These are phyloP conservation scores for Volvariella surrecta DNA, from an alignment of 1,284 basidiomycete species.

Conservation along the genomic window DNA sequence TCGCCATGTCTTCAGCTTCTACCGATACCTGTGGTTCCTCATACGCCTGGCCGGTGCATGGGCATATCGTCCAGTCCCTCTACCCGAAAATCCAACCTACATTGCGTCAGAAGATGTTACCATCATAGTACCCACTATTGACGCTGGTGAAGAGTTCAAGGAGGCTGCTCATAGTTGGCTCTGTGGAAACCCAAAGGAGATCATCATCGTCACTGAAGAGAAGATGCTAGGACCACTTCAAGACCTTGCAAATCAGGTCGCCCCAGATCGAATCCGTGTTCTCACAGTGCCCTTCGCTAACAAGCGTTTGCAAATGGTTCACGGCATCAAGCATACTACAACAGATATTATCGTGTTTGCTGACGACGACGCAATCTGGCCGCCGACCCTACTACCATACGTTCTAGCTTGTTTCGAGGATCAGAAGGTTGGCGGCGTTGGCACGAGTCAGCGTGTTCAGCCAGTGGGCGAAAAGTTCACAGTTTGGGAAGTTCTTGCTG, in stretches of 20 bases:
- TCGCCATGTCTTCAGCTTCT: slow-evolving; percentile 43
- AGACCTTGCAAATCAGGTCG: slow-evolving; percentile 80
- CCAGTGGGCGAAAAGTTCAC: slow-evolving; percentile 73
- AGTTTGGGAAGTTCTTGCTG: slow-evolving; percentile 89
- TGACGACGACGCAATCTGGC: slow-evolving; percentile 94
- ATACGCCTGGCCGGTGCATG: slow-evolving; percentile 72
- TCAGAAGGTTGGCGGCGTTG: slow-evolving; percentile 86
- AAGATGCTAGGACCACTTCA: slow-evolving; percentile 82
- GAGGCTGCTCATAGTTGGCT: slow-evolving; percentile 89
- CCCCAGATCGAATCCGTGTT: slow-evolving; percentile 76
- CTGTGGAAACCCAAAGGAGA: slow-evolving; percentile 83
- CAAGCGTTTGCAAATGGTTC: slow-evolving; percentile 88
- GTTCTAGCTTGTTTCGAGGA: slow-evolving; percentile 90
- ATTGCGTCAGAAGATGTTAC: slow-evolving; percentile 86
- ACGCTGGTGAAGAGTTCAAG: slow-evolving; percentile 91
- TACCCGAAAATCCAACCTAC: slow-evolving; percentile 85
- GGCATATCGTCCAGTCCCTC: slow-evolving; percentile 77
- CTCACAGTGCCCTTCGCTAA: slow-evolving; percentile 89
- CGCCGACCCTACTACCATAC: slow-evolving; percentile 77
- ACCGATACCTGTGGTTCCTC: slow-evolving; percentile 86
- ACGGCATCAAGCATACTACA: slow-evolving; percentile 81
- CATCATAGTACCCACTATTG: slow-evolving; percentile 91
- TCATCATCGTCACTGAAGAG: slow-evolving; percentile 90
- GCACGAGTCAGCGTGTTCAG: slow-evolving; percentile 85
- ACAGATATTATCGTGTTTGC: slow-evolving; percentile 96